phyloP scores from a whole-genome alignment of 2,329 filamentous ascomycete genomes.

The Leptodontidium sp. region DNA sequence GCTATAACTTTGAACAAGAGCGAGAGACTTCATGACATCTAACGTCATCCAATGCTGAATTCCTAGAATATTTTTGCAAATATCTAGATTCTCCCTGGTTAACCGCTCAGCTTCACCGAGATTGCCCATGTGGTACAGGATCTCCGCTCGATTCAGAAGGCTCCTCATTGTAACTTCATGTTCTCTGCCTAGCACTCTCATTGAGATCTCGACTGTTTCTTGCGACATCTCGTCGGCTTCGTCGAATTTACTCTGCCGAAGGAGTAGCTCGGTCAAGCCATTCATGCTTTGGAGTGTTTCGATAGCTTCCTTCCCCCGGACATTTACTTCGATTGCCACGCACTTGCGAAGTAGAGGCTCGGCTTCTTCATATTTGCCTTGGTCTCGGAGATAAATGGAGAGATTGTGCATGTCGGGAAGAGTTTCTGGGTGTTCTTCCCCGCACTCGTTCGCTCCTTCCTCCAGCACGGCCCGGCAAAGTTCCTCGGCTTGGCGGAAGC shows the following conservation, averaged over 20 bases:
- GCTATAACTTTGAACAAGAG: too few species aligned
- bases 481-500: conserved; percentile 22
- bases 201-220: neutral
- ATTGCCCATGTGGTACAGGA: neutral
- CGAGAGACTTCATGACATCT: too few species aligned
- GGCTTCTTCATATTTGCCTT: conserved; percentile 39
- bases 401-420: conserved; percentile 32
- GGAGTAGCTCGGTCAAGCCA: conserved; percentile 21
- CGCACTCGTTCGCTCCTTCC: neutral
- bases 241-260: conserved; percentile 17
- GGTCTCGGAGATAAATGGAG: conserved; percentile 23
- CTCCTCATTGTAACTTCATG: neutral
- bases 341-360: conserved; percentile 30
- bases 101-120: neutral
- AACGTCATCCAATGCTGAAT: neutral
- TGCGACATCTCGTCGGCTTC: conserved; percentile 9
- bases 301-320: conserved; percentile 26
- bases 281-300: conserved; percentile 21
- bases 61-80: neutral
- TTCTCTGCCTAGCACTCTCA: neutral
- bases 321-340: conserved; percentile 22
- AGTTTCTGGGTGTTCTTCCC: conserved; percentile 21
- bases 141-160: neutral
- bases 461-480: conserved; percentile 17
- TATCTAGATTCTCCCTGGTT: neutral